Evolutionary conservation across 345 rosid species (phyloP), one percentile per base, ranked within the genome.

Genomic region (Citrus maxima): DNA sequence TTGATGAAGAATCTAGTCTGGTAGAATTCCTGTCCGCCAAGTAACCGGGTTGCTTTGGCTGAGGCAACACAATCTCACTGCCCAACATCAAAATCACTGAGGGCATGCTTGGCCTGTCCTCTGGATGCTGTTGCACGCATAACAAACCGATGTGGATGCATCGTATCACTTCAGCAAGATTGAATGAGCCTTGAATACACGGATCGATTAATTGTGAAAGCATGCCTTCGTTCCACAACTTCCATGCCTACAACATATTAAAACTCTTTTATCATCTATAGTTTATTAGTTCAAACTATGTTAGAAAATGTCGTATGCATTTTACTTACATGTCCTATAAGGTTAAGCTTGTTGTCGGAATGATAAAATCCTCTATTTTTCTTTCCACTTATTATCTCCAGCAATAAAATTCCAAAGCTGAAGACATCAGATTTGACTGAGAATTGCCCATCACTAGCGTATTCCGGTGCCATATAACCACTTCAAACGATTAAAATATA

Each of bases 41-140:
- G 72, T 87, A 87, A 21, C 89, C 90, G 0, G 90, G 89, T 74
- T 82, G 79, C 60, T 84, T 84, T 4, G 88, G 89, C 4, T 77
- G 55, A 3, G 85, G 88, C 85, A 87, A 62, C 13, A 65, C 14
- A 66, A 9, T 68, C 27, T 89, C 86, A 1, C 90, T 80, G 1
- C 86, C 78, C 77, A 89, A 64, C 90, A 87, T 87, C 67, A 89
- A 80, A n/a, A 82, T 82, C 59, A 84, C 88, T 0, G 80, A 58
- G 21, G 84, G 54, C 87, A 89, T 84, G 70, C 55, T 78, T n/a
- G 90, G 90, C 78, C 90, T 82, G 74, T 84, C 85, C 54, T 85
- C 80, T 0, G 84, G 90, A 68, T 35, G 59, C 3, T 80, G 87
- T 38, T 89, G 90, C 60, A 89, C 85, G 19, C 92, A 84, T 18